Evolutionary conservation across 2,329 filamentous ascomycete species (phyloP).

Genomic region (Alternaria incomplexa): DNA sequence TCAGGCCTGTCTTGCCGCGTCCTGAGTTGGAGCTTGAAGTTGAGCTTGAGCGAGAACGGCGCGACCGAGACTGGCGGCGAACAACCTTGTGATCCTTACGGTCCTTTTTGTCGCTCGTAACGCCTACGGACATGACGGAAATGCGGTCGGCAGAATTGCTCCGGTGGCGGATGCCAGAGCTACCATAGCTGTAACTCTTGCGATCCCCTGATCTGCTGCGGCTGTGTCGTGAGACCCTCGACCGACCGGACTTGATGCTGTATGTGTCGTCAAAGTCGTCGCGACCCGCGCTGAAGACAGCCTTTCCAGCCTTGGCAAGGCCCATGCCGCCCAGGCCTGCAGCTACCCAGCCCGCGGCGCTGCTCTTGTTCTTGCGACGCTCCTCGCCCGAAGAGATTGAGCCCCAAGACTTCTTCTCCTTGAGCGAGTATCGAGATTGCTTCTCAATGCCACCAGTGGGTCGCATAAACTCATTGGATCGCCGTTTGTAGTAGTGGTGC

Average conservation of each 20-base stretch:
- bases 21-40: conserved; percentile 50
- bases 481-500: conserved; percentile 60
- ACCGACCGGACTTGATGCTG: conserved; percentile 62
- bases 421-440: conserved; percentile 58
- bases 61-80: conserved; percentile 34
- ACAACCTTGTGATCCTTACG: conserved; percentile 47
- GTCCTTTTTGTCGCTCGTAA: conserved; percentile 44
- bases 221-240: conserved; percentile 36
- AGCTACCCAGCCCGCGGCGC: conserved; percentile 59
- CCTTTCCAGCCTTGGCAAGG: conserved; percentile 59
- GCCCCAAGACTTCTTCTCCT: conserved; percentile 38
- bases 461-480: conserved; percentile 53
- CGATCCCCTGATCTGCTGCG: conserved; percentile 49
- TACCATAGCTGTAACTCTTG: conserved; percentile 55
- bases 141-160: conserved; percentile 48
- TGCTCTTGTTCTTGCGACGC: conserved; percentile 50
- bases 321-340: conserved; percentile 62
- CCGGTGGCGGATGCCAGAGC: conserved; percentile 47
- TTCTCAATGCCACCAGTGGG: conserved; percentile 63
- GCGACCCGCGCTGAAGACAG: conserved; percentile 56
- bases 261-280: conserved; percentile 67
- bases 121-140: conserved; percentile 40
- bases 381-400: conserved; percentile 43
- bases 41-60: conserved; percentile 44
- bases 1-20: conserved; percentile 42